A percentile compares a stretch with the other conserved stretches of the same genome.
phyloP scores from a whole-genome alignment of 768 basidiomycete genomes.

The Calocybe cyanea region DNA sequence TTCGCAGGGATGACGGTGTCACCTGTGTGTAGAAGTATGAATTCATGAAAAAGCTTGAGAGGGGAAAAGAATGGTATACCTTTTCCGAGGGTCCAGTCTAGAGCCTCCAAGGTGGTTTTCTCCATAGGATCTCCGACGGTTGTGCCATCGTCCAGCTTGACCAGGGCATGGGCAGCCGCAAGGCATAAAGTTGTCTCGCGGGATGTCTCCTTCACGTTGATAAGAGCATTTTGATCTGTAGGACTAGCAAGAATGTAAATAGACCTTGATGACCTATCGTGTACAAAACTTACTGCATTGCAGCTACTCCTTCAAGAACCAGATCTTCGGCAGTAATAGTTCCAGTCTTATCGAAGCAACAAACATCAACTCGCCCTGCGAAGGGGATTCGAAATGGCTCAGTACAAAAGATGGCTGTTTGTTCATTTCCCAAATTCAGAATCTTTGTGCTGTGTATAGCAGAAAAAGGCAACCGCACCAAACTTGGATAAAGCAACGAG shows the following conservation, averaged over 20 bases:
- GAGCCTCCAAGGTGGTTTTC: conserved; percentile 87
- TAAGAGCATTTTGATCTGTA: conserved; percentile 57
- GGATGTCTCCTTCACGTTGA: conserved; percentile 73
- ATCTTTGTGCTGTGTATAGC: background rate
- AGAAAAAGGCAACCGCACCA: conserved; percentile 46
- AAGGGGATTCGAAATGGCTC: conserved; percentile 98
- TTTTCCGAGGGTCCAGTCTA: conserved; percentile 81
- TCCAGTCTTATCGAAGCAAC: conserved; percentile 99
- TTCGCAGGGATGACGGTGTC: conserved; percentile 66
- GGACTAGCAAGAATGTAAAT: conserved; percentile 34
- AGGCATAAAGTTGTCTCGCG: conserved; percentile 83
- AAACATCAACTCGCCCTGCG: conserved; percentile 95
- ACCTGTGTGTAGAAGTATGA: conserved; percentile 30
- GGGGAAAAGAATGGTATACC: conserved; percentile 35
- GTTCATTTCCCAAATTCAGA: background rate
- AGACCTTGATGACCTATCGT: background rate
- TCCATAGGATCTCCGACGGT: conserved; percentile 99
- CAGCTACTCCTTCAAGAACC: conserved; percentile 90
- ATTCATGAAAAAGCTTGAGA: background rate
- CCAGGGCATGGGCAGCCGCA: conserved; percentile 93
- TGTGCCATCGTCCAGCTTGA: conserved; percentile 89
- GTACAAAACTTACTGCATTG: conserved; percentile 71
- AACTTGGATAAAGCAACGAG: conserved; percentile 91
- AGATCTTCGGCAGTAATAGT: conserved; percentile 96
- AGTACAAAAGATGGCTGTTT: conserved; percentile 93